Percentiles rank a stretch among this genome's conserved stretches.
Evolutionary conservation across 176 grass and related monocot genomes (phyloP).

Genomic region (Oryza punctata): DNA sequence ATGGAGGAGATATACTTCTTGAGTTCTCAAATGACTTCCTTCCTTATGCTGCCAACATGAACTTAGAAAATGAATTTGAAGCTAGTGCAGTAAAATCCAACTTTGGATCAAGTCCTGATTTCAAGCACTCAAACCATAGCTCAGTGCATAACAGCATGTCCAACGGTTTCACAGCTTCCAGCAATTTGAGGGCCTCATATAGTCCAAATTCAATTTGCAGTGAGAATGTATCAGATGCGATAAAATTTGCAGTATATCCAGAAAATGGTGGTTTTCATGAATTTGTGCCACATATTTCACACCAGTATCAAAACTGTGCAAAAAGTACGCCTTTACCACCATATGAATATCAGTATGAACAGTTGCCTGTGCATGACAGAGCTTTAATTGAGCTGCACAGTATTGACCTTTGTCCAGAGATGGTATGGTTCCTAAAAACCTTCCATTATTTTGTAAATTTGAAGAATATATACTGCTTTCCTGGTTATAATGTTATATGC

Average conservation of each 20-base stretch:
- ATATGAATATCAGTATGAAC: constrained; percentile 56
- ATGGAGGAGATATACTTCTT: constrained; percentile 38
- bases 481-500: constrained; percentile 22
- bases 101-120: constrained; percentile 39
- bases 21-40: constrained; percentile 49
- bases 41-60: constrained; percentile 40
- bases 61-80: constrained; percentile 44
- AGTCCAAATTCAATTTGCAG: constrained; percentile 47
- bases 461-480: constrained; percentile 27
- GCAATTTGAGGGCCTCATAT: constrained; percentile 50
- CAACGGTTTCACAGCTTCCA: constrained; percentile 54
- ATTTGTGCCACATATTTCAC: constrained; percentile 30
- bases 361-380: constrained; percentile 69
- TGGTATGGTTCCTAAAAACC: constrained; percentile 43
- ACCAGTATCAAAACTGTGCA: constrained; percentile 34
- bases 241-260: constrained; percentile 32
- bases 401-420: constrained; percentile 61
- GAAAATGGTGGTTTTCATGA: constrained; percentile 47
- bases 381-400: constrained; percentile 68
- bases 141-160: constrained; percentile 39
- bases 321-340: constrained; percentile 43
- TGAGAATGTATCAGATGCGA: constrained; percentile 46
- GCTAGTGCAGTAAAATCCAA: constrained; percentile 26
- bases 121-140: constrained; percentile 41
- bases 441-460: constrained; percentile 27